Evolutionary conservation across 2,329 filamentous ascomycete species (phyloP).

Genomic region (Hypoxylon sp.): DNA sequence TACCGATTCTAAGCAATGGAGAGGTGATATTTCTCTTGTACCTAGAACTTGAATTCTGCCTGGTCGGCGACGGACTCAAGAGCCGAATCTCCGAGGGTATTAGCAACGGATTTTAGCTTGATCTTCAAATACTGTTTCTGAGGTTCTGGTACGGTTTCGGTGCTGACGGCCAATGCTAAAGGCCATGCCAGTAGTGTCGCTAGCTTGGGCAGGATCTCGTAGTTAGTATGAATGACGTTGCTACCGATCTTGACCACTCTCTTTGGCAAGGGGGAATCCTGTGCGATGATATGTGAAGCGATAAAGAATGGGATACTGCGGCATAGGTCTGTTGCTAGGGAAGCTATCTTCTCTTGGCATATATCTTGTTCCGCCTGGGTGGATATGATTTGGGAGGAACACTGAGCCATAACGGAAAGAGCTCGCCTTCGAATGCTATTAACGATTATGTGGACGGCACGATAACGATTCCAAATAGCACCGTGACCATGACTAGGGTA

Average conservation of each 20-base stretch:
- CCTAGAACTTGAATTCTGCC: constrained; percentile 30
- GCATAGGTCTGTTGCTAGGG: constrained; percentile 25
- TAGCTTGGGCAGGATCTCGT: constrained; percentile 29
- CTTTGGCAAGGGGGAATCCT: neutral
- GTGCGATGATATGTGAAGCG: neutral
- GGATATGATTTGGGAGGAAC: constrained; percentile 13
- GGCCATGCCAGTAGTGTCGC: constrained; percentile 31
- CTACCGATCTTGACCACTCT: neutral
- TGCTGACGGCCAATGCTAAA: constrained; percentile 19
- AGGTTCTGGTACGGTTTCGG: constrained; percentile 26
- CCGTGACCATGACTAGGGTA: constrained; percentile 30
- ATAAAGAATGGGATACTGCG: constrained; percentile 21
- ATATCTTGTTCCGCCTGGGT: constrained; percentile 15
- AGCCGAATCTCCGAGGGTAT: constrained; percentile 22
- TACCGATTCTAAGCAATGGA: neutral
- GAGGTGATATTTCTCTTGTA: neutral
- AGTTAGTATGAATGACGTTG: neutral
- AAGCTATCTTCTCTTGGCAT: constrained; percentile 30
- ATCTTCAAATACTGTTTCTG: constrained; percentile 29
- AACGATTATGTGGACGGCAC: constrained; percentile 25
- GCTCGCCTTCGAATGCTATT: constrained; percentile 35
- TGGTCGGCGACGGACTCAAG: constrained; percentile 17
- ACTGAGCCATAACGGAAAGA: constrained; percentile 18
- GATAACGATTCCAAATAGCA: constrained; percentile 25
- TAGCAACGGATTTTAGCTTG: constrained; percentile 23